Conservation (phyloP, 2,329 filamentous ascomycete genomes). For the Scytalidium sp. region DNA sequence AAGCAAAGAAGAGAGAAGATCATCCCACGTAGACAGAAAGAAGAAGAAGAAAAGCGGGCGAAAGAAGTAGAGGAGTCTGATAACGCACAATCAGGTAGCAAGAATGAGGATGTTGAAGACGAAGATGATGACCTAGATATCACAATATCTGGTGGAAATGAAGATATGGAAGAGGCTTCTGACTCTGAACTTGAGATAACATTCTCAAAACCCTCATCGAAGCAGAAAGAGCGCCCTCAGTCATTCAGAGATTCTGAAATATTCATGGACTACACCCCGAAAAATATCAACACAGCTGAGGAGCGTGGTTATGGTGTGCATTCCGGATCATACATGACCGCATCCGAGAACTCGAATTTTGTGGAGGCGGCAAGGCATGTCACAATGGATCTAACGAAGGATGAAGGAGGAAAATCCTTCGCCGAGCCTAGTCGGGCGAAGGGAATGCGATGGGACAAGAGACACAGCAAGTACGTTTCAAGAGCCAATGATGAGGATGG, state of each 20-base stretch:
- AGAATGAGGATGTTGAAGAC: constrained; percentile 26
- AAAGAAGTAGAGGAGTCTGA: constrained; percentile 26
- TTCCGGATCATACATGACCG: constrained; percentile 60
- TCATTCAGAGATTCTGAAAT: constrained; percentile 82
- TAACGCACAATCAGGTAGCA: constrained; percentile 27
- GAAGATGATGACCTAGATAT: constrained; percentile 35
- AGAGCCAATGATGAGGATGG: constrained; percentile 94
- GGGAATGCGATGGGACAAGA: constrained; percentile 93
- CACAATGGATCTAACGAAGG: constrained; percentile 89
- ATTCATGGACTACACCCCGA: constrained; percentile 95
- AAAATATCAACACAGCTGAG: constrained; percentile 76
- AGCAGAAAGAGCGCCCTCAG: constrained; percentile 52
- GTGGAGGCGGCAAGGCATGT: constrained; percentile 81
- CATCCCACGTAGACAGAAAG: constrained; percentile 46
- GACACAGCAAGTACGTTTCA: constrained; percentile 90
- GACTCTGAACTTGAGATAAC: constrained; percentile 66
- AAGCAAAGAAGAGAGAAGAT: constrained; percentile 68
- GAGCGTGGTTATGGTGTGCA: constrained; percentile 93
- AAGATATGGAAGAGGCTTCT: constrained; percentile 56
- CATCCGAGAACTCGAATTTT: constrained; percentile 64
- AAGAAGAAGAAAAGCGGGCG: constrained; percentile 37
- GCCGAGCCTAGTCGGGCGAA: constrained; percentile 70
- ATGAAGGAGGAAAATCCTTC: constrained; percentile 79
- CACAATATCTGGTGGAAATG: constrained; percentile 28
- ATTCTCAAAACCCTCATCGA: constrained; percentile 57